Base-by-base conservation (phyloP, 768 basidiomycete genomes). In the Postia placenta region DNA sequence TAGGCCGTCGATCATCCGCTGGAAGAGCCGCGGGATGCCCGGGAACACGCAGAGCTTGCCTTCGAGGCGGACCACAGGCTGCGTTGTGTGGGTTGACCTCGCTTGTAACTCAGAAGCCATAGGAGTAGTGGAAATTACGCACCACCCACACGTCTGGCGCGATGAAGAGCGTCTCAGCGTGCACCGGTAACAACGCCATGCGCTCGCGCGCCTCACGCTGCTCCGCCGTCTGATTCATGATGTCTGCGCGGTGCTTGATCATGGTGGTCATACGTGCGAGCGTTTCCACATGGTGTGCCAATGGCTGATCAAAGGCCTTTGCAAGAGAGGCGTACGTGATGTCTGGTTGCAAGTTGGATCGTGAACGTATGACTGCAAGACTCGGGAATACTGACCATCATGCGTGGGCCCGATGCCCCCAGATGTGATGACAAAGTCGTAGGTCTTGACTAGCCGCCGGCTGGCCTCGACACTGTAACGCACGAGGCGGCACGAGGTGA, bases 381-480 rank as follows among this genome's bases (percentile, higher is more conserved):
- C 24, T 11, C 17, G 11, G 30, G 11, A 7, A 45, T 12, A 63
- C 75, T 48, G 54, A 87, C 89, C 89, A 60, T 91, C 91, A 60
- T 92, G 90, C 11, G 91, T 94, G 2, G 91, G 89, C 0, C 92
- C 92, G 47, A 96, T 92, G 0, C 94, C 93, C 1, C 94, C 93
- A 11, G 82, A 85, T 0, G 91, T 94, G 46, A 97, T 75, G 24
- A 96, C 92, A 57, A 93, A 83, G 64, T 96, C 94, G 64, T 92
- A 94, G 40, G 76, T 78, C 30, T 74, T 67, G 33, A 86, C 84
- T 77, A 98, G 81, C 17, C 92, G 74, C 52, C 80, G 72, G 28
- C 88, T 90, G 5, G 94, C 92, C 61, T 95, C 90, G 50, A 88
- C 73, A 51, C 91, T 93, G 61, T 1, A 14, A 11, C 22, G 45